Evolutionary conservation across 2,329 filamentous ascomycete species (phyloP).

Genomic region (Fusarium musae): DNA sequence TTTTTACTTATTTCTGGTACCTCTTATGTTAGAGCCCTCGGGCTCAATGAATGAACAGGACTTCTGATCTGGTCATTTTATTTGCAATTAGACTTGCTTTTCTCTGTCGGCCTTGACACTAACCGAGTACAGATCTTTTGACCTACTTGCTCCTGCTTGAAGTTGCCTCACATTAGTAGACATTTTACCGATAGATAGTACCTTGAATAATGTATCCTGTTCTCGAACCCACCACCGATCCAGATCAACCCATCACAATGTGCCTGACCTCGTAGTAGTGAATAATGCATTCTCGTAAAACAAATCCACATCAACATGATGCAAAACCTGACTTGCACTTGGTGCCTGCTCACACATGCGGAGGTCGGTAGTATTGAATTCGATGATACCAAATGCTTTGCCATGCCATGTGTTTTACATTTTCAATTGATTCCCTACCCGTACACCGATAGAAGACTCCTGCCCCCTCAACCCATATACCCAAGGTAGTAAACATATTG

Average conservation of each 20-base stretch:
- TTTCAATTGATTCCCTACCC: conserved; percentile 39
- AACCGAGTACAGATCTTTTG: conserved; percentile 27
- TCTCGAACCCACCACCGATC: background rate
- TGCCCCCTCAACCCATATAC: conserved; percentile 27
- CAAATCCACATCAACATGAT: background rate
- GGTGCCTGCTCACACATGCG: background rate
- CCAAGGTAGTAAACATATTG: conserved; percentile 20
- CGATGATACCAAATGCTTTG: conserved; percentile 26
- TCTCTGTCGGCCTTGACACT: conserved; percentile 21
- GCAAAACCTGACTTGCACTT: background rate
- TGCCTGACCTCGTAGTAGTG: background rate
- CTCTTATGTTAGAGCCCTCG: conserved; percentile 88
- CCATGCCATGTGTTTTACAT: conserved; percentile 46
- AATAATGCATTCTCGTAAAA: background rate
- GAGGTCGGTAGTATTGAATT: conserved; percentile 8
- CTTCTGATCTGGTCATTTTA: conserved; percentile 71
- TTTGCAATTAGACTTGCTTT: conserved; percentile 7
- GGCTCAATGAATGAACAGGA: conserved; percentile 84
- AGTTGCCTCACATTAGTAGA: background rate
- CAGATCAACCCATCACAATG: background rate
- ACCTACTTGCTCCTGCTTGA: background rate
- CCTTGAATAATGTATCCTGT: background rate
- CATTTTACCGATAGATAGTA: background rate
- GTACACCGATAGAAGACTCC: conserved; percentile 41
- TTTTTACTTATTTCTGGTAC: conserved; percentile 86